phyloP scores from a whole-genome alignment of 2,329 filamentous ascomycete genomes.

The Xylariaceae sp. region DNA sequence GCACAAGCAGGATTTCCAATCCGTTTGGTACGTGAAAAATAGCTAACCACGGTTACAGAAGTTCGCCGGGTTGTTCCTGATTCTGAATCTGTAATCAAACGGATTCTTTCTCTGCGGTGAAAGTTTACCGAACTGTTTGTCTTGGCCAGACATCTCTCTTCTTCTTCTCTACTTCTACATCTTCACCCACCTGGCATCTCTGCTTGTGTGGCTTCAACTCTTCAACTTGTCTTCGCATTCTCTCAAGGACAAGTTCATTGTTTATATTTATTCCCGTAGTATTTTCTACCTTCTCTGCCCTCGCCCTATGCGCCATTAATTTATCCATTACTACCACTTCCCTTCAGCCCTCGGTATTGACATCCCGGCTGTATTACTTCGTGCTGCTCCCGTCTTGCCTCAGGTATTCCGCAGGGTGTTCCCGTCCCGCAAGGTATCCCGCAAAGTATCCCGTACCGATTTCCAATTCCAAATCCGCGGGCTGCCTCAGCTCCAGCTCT shows the following conservation, averaged over 20 bases:
- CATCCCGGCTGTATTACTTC: neutral
- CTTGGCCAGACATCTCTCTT: neutral
- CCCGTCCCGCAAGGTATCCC: no score
- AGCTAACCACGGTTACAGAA: no score
- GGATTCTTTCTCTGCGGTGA: neutral
- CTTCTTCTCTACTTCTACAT: neutral
- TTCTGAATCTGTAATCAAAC: no score
- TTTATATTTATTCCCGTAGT: neutral
- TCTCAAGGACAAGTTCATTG: neutral
- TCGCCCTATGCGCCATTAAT: neutral
- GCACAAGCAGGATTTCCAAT: no score
- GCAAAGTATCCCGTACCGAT: no score
- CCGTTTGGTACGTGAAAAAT: no score
- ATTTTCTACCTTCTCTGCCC: neutral
- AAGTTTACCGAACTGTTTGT: neutral
- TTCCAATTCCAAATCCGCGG: neutral
- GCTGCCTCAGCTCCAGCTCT: neutral
- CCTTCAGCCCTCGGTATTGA: neutral
- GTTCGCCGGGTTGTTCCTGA: no score
- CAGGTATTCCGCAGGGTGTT: neutral
- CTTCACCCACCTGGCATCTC: no score
- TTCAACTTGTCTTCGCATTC: neutral
- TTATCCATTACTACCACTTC: neutral
- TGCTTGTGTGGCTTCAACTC: neutral
- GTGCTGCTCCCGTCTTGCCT: neutral